Percentiles rank a stretch among this genome's conserved stretches.
Evolutionary conservation across 768 basidiomycete species (phyloP).

Genomic region (Auricularia sp.): DNA sequence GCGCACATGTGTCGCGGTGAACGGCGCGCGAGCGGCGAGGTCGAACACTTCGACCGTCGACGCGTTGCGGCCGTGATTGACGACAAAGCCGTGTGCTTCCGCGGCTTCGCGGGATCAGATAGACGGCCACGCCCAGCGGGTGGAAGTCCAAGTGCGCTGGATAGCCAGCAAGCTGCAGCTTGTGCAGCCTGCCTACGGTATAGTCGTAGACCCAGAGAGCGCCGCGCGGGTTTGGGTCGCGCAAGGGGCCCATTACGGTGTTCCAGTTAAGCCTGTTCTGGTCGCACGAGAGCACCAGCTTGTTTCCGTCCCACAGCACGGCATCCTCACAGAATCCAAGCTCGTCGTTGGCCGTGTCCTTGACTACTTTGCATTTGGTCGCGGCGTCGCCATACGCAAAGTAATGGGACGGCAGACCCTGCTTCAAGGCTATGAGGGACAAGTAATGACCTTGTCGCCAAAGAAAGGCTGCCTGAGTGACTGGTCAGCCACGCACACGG

Average conservation of each 20-base stretch:
- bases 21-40: constrained; percentile 35
- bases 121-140: constrained; percentile 57
- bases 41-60: constrained; percentile 63
- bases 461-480: constrained; percentile 30
- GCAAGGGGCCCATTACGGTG: constrained; percentile 56
- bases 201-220: constrained; percentile 46
- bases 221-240: constrained; percentile 47
- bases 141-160: constrained; percentile 57
- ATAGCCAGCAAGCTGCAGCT: constrained; percentile 34
- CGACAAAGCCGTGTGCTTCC: constrained; percentile 49
- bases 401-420: constrained; percentile 40
- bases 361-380: constrained; percentile 35
- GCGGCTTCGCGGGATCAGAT: constrained; percentile 24
- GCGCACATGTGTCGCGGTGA: constrained; percentile 43
- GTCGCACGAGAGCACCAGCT: constrained; percentile 42
- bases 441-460: constrained; percentile 33
- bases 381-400: constrained; percentile 40
- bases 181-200: constrained; percentile 22
- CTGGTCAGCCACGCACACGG: no score
- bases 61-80: constrained; percentile 55
- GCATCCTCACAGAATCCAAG: constrained; percentile 57
- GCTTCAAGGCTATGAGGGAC: constrained; percentile 31
- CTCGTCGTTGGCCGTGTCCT: constrained; percentile 19
- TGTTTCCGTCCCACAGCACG: constrained; percentile 43
- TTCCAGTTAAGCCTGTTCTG: constrained; percentile 54